A percentile compares a stretch with the other conserved stretches of the same genome.
phyloP scores from a whole-genome alignment of 202 grass and related monocot genomes.

The Cymbopogon flexuosus region DNA sequence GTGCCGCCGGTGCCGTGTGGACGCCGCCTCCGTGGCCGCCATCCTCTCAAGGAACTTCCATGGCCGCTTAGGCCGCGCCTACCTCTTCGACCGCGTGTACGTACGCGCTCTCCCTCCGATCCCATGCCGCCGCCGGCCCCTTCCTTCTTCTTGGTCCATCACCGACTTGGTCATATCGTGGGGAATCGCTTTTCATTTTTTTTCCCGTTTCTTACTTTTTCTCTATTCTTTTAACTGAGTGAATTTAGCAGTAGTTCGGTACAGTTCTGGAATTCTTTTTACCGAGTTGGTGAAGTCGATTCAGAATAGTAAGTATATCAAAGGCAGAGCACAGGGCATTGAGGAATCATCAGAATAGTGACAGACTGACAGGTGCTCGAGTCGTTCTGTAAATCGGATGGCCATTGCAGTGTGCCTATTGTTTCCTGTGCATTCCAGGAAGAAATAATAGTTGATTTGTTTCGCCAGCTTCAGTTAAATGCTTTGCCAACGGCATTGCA shows the following conservation, averaged over 20 bases:
- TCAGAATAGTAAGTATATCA: no score
- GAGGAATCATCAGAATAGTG: no score
- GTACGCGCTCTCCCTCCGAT: not conserved
- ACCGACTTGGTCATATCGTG: not conserved
- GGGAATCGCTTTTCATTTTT: not conserved
- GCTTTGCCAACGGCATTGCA: not conserved
- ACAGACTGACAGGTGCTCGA: not conserved
- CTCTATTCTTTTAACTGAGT: not conserved
- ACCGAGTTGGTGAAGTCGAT: not conserved
- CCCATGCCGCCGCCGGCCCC: not conserved
- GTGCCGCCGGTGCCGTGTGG: slow-evolving; percentile 52
- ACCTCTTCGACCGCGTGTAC: slow-evolving; percentile 59
- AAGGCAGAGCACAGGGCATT: no score
- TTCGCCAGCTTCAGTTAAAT: not conserved
- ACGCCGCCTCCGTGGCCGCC: slow-evolving; percentile 44
- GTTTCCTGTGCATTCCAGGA: not conserved
- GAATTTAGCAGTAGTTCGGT: not conserved
- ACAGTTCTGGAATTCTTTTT: not conserved
- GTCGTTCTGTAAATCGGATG: no score
- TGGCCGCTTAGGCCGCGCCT: slow-evolving; percentile 45
- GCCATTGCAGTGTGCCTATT: not conserved
- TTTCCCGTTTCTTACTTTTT: no score
- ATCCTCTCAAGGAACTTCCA: slow-evolving; percentile 56
- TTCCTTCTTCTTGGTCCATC: not conserved
- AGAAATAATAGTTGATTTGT: not conserved